Evolutionary conservation across 1,284 basidiomycete species (phyloP).

Genomic region (Tylopilus sp.): DNA sequence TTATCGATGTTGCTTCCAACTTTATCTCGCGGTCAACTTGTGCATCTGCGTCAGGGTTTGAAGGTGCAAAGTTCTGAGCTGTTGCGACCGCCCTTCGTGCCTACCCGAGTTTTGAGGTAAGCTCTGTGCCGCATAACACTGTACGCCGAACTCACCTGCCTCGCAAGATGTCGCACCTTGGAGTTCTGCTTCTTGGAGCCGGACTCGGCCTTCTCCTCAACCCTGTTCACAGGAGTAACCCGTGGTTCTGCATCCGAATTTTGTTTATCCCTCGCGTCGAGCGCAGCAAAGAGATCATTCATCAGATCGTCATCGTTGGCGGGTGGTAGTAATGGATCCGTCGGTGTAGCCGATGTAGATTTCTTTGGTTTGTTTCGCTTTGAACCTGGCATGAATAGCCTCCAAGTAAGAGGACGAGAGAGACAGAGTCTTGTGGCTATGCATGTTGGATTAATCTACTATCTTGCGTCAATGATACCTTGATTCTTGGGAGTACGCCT

Average conservation of each 20-base stretch:
- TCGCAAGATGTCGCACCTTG: conserved; percentile 71
- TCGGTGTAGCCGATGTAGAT: conserved; percentile 28
- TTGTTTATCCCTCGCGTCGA: conserved; percentile 57
- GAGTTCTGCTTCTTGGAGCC: conserved; percentile 56
- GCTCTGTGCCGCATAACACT: background rate
- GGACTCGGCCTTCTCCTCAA: conserved; percentile 37
- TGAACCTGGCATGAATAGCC: conserved; percentile 36
- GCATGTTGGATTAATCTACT: background rate
- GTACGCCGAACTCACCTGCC: conserved; percentile 55
- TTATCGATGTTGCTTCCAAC: conserved; percentile 72
- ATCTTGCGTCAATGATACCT: no score
- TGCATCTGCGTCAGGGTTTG: conserved; percentile 64
- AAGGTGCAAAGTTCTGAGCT: conserved; percentile 54
- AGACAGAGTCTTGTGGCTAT: background rate
- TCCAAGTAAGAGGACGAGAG: background rate
- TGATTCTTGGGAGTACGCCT: no score
- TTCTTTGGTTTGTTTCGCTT: conserved; percentile 57
- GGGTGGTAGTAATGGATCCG: conserved; percentile 18
- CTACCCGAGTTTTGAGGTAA: conserved; percentile 38
- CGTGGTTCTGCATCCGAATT: conserved; percentile 50
- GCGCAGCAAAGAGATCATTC: conserved; percentile 68
- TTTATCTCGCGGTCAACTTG: conserved; percentile 64
- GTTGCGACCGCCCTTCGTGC: conserved; percentile 73
- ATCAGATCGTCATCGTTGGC: conserved; percentile 53
- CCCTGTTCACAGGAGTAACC: conserved; percentile 43